These are phyloP conservation scores for Phytopythium litorale DNA, from an alignment of 352 stramenopile species.

Conservation along the genomic window DNA sequence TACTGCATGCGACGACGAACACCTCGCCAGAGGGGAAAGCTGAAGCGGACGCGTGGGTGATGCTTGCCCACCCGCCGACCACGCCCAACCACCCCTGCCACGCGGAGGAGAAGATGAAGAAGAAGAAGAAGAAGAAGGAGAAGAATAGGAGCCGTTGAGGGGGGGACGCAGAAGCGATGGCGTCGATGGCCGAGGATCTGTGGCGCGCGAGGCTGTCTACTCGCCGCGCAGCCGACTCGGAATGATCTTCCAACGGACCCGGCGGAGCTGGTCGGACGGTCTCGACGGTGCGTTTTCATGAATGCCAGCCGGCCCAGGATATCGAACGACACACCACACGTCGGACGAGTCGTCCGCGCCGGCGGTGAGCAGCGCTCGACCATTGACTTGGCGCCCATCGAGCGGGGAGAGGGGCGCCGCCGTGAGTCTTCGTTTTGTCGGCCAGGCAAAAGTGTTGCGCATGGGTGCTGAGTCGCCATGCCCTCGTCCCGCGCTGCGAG, in stretches of 20 bases:
- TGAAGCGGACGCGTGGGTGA: neutral
- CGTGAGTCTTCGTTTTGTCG: too few species aligned
- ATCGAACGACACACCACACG: neutral
- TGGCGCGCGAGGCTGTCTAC: neutral
- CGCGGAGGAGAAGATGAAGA: too few species aligned
- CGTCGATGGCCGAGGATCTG: neutral
- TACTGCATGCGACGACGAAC: neutral
- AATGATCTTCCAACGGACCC: constrained; percentile 5
- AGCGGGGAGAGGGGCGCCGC: neutral
- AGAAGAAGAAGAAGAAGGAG: too few species aligned
- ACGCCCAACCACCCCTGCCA: too few species aligned
- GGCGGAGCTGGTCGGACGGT: neutral
- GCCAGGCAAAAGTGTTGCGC: neutral
- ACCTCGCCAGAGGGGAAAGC: neutral
- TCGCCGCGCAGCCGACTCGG: neutral
- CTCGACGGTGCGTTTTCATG: constrained; percentile 4
- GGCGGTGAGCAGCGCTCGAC: neutral
- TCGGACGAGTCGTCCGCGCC: too few species aligned
- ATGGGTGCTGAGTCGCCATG: neutral
- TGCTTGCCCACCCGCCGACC: too few species aligned
- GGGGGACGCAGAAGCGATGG: neutral
- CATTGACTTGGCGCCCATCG: neutral
- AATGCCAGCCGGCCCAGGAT: neutral
- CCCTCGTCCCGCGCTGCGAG: neutral
- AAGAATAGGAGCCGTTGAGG: neutral